phyloP scores from a whole-genome alignment of 2,329 filamentous ascomycete genomes.

The Phialocephala sp. region DNA sequence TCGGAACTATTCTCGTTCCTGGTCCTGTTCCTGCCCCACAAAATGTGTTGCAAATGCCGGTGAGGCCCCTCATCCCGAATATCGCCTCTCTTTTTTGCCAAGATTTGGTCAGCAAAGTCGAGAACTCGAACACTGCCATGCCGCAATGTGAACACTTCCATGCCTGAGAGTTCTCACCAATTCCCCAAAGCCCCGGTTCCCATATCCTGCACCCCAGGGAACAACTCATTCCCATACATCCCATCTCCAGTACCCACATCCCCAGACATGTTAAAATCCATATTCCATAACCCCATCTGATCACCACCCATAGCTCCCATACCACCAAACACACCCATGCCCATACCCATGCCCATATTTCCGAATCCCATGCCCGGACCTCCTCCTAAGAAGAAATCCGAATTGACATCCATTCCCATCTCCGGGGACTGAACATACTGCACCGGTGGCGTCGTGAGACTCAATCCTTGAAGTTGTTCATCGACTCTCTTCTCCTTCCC shows the following conservation, averaged over 20 bases:
- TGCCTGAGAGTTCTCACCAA: neutral
- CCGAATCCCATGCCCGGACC: neutral
- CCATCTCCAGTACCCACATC: neutral
- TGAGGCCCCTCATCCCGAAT: neutral
- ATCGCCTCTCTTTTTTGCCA: neutral
- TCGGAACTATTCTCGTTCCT: too few relatives aligned
- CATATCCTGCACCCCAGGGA: slow-evolving; percentile 8
- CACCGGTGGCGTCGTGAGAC: neutral
- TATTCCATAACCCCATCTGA: slow-evolving; percentile 5
- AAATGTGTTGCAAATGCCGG: too few relatives aligned
- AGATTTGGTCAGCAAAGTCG: neutral
- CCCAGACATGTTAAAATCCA: neutral
- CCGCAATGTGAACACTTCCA: too few relatives aligned
- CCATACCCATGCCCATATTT: neutral
- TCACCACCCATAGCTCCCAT: neutral
- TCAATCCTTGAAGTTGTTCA: neutral
- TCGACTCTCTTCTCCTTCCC: neutral
- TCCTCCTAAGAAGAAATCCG: neutral
- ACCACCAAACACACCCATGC: neutral
- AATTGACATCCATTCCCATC: slow-evolving; percentile 10
- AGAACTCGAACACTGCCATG: neutral
- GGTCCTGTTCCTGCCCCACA: too few relatives aligned
- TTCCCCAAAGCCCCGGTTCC: neutral
- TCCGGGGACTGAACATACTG: neutral
- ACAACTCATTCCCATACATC: slow-evolving; percentile 2